Base-by-base conservation (phyloP, 805 yeast species). In the Pichia kluyveri region DNA sequence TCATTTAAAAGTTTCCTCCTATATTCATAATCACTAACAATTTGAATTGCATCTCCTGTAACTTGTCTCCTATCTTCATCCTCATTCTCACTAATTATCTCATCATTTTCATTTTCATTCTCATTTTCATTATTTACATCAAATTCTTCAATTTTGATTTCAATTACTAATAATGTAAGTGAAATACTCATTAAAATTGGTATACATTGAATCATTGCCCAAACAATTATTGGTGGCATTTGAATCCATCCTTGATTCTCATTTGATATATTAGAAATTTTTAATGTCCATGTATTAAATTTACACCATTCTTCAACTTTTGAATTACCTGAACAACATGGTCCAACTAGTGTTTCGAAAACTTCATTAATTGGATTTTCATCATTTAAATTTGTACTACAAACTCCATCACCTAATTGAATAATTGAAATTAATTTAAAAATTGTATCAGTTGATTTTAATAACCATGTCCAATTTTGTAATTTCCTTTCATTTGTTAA, bases 161-260 rank as follows among this genome's bases (percentile, higher is more conserved):
- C 48, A 37, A 48, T 12, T 15, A 18, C 45, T 1, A 34, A 32
- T 9, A 48, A n/a, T n/a, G 31, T 14, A 4, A 48, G 6, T 6
- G 45, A 30, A 26, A 48, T 37, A 8, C 46, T 31, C 17, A 46
- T 34, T n/a, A 48, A 27, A 39, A 48, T 27, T 17, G 48, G 17
- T 41, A 45, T 38, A 11, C 39, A 42, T 34, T 48, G 51, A 6
- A 32, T 23, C 36, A 44, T 41, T 17, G 31, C 38, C 43, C 45
- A 44, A 30, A 42, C 60, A 2, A 40, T 26, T 8, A 48, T 39
- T 19, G 17, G 6, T 7, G 51, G 45, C 45, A 44, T 68, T 53
- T 69, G 74, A 30, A 64, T 48, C 75, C 75, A 70, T 1, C 63
- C 63, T 50, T 69, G 72, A n/a, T 70, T 69, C 17, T 58, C 48